A percentile compares a stretch with the other conserved stretches of the same genome.
Evolutionary conservation across 2,329 filamentous ascomycete species (phyloP).

Genomic region (Fusarium luffae): DNA sequence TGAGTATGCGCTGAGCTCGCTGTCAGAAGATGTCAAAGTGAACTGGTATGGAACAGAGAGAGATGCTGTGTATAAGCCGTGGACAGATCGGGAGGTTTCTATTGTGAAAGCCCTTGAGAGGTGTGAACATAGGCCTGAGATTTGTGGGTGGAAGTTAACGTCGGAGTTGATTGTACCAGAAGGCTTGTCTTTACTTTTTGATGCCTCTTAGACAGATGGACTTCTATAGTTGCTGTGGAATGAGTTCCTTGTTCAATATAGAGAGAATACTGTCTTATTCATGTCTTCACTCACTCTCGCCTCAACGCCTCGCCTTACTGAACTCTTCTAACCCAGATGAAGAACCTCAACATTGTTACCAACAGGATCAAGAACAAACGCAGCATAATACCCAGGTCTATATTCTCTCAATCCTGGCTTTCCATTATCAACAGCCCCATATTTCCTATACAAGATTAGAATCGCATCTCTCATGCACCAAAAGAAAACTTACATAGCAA

Average conservation of each 20-base stretch:
- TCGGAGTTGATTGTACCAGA: rapidly evolving
- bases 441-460: constrained; percentile 46
- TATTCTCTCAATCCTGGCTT: constrained; percentile 60
- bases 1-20: not conserved
- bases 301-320: not conserved
- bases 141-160: not conserved
- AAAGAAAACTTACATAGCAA: constrained; percentile 37
- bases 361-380: constrained; percentile 61
- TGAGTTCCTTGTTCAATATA: no score
- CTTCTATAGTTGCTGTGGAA: no score
- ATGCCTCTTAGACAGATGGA: no score
- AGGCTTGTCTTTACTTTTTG: not conserved
- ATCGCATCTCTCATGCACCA: rapidly evolving
- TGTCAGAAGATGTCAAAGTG: constrained; percentile 39
- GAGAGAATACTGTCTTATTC: not conserved
- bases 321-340: constrained; percentile 24
- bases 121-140: not conserved
- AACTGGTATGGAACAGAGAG: constrained; percentile 35
- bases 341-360: constrained; percentile 66
- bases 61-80: not conserved
- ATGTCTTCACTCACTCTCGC: not conserved
- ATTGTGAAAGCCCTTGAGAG: constrained; percentile 30
- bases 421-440: constrained; percentile 61
- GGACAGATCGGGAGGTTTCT: constrained; percentile 31
- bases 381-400: constrained; percentile 60